Base-by-base conservation (phyloP, 2,329 filamentous ascomycete species). In the Clonostachys rosea region DNA sequence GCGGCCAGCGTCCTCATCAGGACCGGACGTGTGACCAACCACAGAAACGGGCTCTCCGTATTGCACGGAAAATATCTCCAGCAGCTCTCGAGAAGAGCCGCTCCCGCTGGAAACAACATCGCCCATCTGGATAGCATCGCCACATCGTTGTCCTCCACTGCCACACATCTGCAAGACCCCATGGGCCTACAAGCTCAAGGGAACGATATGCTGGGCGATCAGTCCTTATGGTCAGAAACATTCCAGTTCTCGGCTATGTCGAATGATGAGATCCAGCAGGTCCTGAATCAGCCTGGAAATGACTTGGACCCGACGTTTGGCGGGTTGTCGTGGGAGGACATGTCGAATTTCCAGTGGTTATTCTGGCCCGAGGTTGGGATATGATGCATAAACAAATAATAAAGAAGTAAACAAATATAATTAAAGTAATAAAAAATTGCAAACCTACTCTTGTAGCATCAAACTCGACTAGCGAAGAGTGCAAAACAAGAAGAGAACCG, bases 161-260 rank as follows among this genome's bases (percentile, higher is more conserved):
- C 24, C 24, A 10, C 24, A 10, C 24, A 10, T 30, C 8, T 30
- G 24, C 24, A 30, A 8, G 24, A 10, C 24, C 24, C 24, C 24
- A 30, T 30, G 24, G 24, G 9, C 9, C 8, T 30, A 9, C 24
- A 30, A 9, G 24, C 24, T 10, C 24, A 30, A 10, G 24, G 24
- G 1, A 30, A 30, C 24, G 24, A 30, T 13, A 37, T 42, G 8
- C 34, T 46, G 41, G 34, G 43, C 51, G 43, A 47, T 3, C 43
- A 47, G 17, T 43, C n/a, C 11, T 45, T 73, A 9, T 76, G 73
- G 70, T 59, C 70, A 0, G 75, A 79, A 50, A 71, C 78, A 5
- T 56, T 86, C 18, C 79, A 82, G 20, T 84, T 86, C 59, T 86
- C 81, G 3, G 71, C 81, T 34, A 87, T 87, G 84, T 86, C 83